Conservation (phyloP, 495 filamentous ascomycete species). For the Neurospora pannonica region DNA sequence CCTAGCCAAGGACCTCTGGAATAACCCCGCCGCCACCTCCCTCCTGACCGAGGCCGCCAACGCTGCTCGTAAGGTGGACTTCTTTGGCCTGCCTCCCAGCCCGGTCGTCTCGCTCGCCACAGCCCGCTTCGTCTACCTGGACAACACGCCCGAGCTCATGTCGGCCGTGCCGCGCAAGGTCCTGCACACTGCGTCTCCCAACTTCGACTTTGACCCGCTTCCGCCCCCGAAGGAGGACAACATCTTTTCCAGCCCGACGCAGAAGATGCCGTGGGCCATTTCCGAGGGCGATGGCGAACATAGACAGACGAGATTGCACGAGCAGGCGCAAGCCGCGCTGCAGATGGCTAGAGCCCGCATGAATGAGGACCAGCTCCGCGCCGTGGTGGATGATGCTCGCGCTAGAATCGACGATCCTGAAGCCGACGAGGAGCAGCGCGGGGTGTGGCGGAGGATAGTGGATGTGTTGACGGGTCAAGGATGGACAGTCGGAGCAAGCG, state of each 20-base stretch:
- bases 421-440: not conserved
- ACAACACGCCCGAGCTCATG: constrained; percentile 60
- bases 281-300: not conserved
- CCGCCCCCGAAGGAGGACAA: constrained; percentile 44
- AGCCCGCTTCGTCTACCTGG: constrained; percentile 70
- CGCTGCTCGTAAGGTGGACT: constrained; percentile 35
- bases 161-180: constrained; percentile 44
- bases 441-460: constrained; percentile 1
- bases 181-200: constrained; percentile 36
- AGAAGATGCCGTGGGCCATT: constrained; percentile 21
- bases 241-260: constrained; percentile 35
- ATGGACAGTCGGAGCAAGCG: not conserved
- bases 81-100: constrained; percentile 37
- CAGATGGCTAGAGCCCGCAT: not conserved
- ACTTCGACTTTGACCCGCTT: constrained; percentile 60
- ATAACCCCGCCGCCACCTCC: constrained; percentile 59
- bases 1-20: constrained; percentile 83
- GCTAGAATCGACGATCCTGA: not conserved
- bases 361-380: not conserved
- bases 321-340: not conserved
- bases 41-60: constrained; percentile 63
- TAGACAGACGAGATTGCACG: not conserved
- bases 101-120: constrained; percentile 39
- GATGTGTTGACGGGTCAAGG: not conserved
- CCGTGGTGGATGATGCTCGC: not conserved